These are phyloP conservation scores for Pichia insulana DNA, from an alignment of 805 yeast species.

Conservation along the genomic window DNA sequence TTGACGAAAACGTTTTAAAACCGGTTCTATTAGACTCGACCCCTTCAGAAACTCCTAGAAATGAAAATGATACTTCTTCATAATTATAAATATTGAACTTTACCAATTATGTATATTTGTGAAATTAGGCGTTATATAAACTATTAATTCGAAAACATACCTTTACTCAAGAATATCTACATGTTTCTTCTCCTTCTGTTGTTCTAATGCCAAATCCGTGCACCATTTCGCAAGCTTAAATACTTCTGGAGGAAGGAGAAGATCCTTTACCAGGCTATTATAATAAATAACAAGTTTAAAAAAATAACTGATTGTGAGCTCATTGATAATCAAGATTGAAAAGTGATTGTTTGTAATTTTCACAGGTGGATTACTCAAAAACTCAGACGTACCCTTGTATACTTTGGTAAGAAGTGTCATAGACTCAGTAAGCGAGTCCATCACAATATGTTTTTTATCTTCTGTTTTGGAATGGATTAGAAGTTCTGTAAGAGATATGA, in stretches of 20 bases:
- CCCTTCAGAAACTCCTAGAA: conserved; percentile 19
- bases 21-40: conserved; percentile 75
- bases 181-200: conserved; percentile 27
- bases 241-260: conserved; percentile 53
- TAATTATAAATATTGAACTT: not conserved
- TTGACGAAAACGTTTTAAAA: conserved; percentile 88
- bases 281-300: conserved; percentile 56
- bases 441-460: conserved; percentile 48
- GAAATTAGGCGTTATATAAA: not conserved
- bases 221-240: conserved; percentile 67
- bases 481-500: conserved; percentile 50
- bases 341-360: conserved; percentile 9
- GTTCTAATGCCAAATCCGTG: conserved; percentile 53
- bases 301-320: conserved; percentile 55
- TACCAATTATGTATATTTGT: too few relatives aligned
- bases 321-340: conserved; percentile 45
- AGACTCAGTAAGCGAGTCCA: conserved; percentile 48
- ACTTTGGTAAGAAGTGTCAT: conserved; percentile 53
- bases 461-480: conserved; percentile 55
- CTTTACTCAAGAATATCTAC: not conserved
- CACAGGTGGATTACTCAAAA: conserved; percentile 31
- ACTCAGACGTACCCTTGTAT: conserved; percentile 44
- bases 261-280: conserved; percentile 55
- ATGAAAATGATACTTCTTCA: not conserved
- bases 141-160: not conserved